These are phyloP conservation scores for Backusella psychrophila DNA, from an alignment of 192 early-diverging fungal species.

Conservation along the genomic window DNA sequence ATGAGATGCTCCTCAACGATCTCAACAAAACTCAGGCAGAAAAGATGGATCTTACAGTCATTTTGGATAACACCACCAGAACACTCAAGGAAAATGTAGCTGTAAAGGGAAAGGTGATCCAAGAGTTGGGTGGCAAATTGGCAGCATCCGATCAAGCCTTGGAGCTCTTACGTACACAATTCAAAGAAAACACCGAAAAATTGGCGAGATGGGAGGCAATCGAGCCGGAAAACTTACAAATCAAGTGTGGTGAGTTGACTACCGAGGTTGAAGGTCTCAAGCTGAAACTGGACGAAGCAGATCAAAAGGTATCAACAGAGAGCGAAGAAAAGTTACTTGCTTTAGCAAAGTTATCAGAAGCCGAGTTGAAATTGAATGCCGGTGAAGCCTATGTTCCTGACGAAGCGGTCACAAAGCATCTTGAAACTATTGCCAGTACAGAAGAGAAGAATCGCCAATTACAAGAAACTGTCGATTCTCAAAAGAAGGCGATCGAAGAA, in stretches of 20 bases:
- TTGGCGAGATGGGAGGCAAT: background rate
- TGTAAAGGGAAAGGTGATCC: background rate
- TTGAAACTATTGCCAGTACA: background rate
- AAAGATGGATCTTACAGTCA: background rate
- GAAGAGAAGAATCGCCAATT: background rate
- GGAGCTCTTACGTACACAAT: background rate
- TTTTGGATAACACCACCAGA: background rate
- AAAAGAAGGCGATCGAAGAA: background rate
- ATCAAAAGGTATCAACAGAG: background rate
- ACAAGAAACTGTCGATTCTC: background rate
- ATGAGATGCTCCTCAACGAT: background rate
- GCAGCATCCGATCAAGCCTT: background rate
- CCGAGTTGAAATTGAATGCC: background rate
- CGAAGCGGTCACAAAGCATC: background rate
- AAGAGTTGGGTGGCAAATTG: background rate
- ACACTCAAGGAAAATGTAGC: background rate
- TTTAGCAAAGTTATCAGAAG: background rate
- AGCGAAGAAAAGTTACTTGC: background rate
- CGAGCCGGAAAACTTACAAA: background rate
- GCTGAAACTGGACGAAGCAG: background rate
- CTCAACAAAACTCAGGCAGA: background rate
- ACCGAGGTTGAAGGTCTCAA: background rate
- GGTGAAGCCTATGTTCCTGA: background rate
- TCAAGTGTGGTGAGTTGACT: background rate
- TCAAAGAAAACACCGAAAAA: background rate